Evolutionary conservation across 331 rosid species (phyloP).

Genomic region (Prunus yedoensis): DNA sequence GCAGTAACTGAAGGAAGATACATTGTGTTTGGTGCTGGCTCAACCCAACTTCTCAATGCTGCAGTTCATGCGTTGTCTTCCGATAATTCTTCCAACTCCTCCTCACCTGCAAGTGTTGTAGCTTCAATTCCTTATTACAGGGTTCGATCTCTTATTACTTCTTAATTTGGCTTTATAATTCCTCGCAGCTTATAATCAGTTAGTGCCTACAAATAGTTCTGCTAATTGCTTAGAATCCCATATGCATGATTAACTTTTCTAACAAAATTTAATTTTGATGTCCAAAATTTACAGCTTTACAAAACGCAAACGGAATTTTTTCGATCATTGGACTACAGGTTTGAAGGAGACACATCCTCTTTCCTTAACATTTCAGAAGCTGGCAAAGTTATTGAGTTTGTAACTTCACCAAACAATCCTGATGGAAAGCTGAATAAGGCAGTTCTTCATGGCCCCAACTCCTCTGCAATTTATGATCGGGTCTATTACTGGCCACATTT

Average conservation of each 20-base stretch:
- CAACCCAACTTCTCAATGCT: conserved; percentile 52
- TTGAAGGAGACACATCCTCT: conserved; percentile 39
- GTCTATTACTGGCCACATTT: conserved; percentile 68
- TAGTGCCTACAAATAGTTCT: too few species aligned
- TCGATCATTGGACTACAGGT: conserved; percentile 29
- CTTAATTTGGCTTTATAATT: background rate
- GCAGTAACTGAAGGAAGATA: conserved; percentile 43
- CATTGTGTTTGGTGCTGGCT: conserved; percentile 50
- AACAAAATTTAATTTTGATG: background rate
- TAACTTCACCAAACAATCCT: conserved; percentile 68
- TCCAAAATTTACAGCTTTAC: conserved; percentile 25
- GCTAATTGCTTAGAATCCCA: too few species aligned
- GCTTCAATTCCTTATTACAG: conserved; percentile 44
- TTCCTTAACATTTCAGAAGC: conserved; percentile 31
- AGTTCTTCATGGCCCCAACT: conserved; percentile 33
- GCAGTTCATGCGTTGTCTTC: conserved; percentile 49
- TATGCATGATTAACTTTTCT: background rate
- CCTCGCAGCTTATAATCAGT: too few species aligned
- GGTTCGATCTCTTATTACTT: conserved; percentile 13
- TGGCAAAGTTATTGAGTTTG: conserved; percentile 43
- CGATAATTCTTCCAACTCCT: conserved; percentile 22
- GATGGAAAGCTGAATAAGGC: conserved; percentile 43
- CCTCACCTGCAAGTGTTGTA: conserved; percentile 35
- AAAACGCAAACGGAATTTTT: conserved; percentile 42
- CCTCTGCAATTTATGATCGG: conserved; percentile 27